A percentile compares a stretch with the other conserved stretches of the same genome.
phyloP scores from a whole-genome alignment of 768 basidiomycete genomes.

The Phylloporus rhodoxanthus region DNA sequence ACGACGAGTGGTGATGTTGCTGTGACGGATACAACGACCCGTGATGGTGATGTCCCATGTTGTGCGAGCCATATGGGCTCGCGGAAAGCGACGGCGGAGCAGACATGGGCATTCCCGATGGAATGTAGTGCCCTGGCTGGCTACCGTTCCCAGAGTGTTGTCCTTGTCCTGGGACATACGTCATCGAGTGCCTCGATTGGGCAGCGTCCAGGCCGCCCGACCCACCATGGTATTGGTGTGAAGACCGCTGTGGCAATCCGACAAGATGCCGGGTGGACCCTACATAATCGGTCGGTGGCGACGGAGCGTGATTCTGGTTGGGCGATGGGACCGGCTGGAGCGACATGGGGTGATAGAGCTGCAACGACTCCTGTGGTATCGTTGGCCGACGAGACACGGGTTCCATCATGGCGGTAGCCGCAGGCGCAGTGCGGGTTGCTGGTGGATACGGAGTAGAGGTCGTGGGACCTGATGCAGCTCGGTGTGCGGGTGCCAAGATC shows the following conservation, averaged over 20 bases:
- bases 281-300: constrained; percentile 36
- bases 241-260: constrained; percentile 34
- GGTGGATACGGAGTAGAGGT: constrained; percentile 69
- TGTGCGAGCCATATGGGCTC: constrained; percentile 31
- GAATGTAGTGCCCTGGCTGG: constrained; percentile 27
- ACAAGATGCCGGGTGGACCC: constrained; percentile 43
- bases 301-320: constrained; percentile 30
- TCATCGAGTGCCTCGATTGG: constrained; percentile 36
- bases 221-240: constrained; percentile 26
- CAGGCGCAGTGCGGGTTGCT: constrained; percentile 31
- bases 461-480: constrained; percentile 68
- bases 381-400: constrained; percentile 52
- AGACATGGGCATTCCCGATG: constrained; percentile 44
- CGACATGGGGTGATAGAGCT: constrained; percentile 75
- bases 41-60: constrained; percentile 24
- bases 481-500: constrained; percentile 77
- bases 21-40: constrained; percentile 30
- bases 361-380: constrained; percentile 64
- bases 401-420: constrained; percentile 27
- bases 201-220: constrained; percentile 21
- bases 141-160: constrained; percentile 37
- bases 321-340: constrained; percentile 47
- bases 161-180: constrained; percentile 35
- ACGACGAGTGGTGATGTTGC: constrained; percentile 25
- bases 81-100: constrained; percentile 46